Percentiles rank a stretch among this genome's conserved stretches.
These are phyloP conservation scores for Pseudogymnoascus sp. DNA, from an alignment of 2,329 filamentous ascomycete species.

Conservation along the genomic window DNA sequence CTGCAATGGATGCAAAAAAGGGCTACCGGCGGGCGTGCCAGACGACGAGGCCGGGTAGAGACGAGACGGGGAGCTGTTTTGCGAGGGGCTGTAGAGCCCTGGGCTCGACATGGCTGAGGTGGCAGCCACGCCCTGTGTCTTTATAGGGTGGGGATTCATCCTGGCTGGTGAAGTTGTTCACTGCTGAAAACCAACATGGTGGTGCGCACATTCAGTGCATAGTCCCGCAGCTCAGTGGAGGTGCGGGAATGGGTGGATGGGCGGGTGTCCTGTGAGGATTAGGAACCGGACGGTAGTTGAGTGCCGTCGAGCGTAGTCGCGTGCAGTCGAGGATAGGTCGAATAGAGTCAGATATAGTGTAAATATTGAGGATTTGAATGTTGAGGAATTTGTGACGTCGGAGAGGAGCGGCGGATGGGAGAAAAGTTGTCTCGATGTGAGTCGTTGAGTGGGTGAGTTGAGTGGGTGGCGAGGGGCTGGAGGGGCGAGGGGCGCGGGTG, in stretches of 20 bases:
- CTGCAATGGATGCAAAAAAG: conserved; percentile 64
- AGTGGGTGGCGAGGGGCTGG: conserved; percentile 4
- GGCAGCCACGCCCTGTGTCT: conserved; percentile 30
- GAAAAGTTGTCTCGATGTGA: background rate
- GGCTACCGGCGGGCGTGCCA: conserved; percentile 45
- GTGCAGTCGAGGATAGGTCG: background rate
- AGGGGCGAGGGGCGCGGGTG: conserved; percentile 1
- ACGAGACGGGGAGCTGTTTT: conserved; percentile 25
- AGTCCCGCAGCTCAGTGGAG: background rate
- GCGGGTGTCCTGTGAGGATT: background rate
- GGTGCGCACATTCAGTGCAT: conserved; percentile 10
- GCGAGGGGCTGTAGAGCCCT: conserved; percentile 52
- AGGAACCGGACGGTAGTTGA: background rate
- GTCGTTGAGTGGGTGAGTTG: conserved; percentile 8
- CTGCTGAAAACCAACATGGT: conserved; percentile 9
- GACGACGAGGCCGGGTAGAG: conserved; percentile 41
- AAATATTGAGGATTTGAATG: background rate
- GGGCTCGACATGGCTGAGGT: conserved; percentile 56
- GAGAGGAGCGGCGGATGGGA: background rate
- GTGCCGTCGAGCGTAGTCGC: background rate
- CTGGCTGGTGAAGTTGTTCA: conserved; percentile 11
- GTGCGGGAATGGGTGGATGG: background rate
- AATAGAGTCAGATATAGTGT: background rate
- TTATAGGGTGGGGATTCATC: conserved; percentile 23
- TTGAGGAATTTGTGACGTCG: background rate